phyloP scores from a whole-genome alignment of 805 yeast species.

The Pichia nakasei region DNA sequence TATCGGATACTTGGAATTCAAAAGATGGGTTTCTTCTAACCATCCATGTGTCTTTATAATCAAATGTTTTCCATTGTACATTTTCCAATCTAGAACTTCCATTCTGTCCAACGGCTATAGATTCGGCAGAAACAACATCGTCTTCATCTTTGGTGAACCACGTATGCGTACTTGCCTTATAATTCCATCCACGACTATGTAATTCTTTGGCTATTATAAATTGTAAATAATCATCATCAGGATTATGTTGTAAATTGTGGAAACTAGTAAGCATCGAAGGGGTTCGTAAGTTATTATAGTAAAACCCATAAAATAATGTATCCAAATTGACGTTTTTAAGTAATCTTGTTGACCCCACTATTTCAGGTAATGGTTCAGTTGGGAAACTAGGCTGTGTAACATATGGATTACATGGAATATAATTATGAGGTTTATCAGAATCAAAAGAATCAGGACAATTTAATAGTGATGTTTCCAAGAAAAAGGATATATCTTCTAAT shows the following conservation, averaged over 20 bases:
- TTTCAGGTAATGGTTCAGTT: constrained; percentile 65
- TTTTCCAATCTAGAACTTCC: constrained; percentile 3
- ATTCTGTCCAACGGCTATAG: too few relatives aligned
- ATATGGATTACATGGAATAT: constrained; percentile 72
- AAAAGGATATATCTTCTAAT: constrained; percentile 42
- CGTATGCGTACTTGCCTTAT: constrained; percentile 60
- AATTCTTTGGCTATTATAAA: constrained; percentile 76
- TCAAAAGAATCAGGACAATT: constrained; percentile 93
- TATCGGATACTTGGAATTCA: constrained; percentile 19
- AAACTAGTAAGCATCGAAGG: constrained; percentile 17
- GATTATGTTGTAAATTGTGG: constrained; percentile 12
- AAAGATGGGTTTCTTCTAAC: constrained; percentile 35
- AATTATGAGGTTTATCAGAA: constrained; percentile 69
- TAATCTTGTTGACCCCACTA: constrained; percentile 49
- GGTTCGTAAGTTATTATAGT: constrained; percentile 45
- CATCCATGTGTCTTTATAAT: constrained; percentile 45
- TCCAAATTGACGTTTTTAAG: constrained; percentile 72
- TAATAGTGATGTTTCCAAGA: constrained; percentile 68
- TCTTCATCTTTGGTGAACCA: constrained; percentile 63
- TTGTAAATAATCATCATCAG: constrained; percentile 54
- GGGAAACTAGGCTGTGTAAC: constrained; percentile 91
- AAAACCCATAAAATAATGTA: constrained; percentile 86
- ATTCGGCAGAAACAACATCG: constrained; percentile 4
- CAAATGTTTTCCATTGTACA: constrained; percentile 62
- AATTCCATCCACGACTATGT: constrained; percentile 70